Evolutionary conservation across 2,329 filamentous ascomycete genomes (phyloP).

Genomic region (Didymella pomorum): DNA sequence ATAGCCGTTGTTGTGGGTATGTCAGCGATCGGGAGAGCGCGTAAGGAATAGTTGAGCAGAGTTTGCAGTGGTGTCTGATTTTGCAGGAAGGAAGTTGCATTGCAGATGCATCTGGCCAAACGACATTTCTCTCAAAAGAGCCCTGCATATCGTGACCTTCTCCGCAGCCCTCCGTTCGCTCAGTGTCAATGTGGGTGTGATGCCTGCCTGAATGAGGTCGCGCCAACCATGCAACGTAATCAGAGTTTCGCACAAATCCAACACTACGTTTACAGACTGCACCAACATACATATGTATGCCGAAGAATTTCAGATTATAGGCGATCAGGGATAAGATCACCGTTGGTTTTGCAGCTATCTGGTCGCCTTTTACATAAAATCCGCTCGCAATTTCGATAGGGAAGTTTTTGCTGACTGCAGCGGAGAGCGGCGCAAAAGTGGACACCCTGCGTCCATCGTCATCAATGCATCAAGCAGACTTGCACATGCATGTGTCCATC

Average conservation of each 20-base stretch:
- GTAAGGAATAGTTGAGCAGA: neutral
- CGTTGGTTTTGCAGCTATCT: neutral
- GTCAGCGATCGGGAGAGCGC: neutral
- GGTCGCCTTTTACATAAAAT: slow-evolving; percentile 6
- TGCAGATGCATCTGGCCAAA: slow-evolving; percentile 12
- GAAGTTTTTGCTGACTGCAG: slow-evolving; percentile 10
- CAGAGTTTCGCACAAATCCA: slow-evolving; percentile 1
- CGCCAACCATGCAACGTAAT: slow-evolving; percentile 7
- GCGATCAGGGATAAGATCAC: neutral
- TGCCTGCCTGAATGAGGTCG: neutral
- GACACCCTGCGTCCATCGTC: neutral
- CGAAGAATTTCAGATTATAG: neutral
- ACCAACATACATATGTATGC: neutral
- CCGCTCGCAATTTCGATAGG: slow-evolving; percentile 5
- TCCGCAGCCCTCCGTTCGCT: slow-evolving; percentile 1
- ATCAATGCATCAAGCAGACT: neutral
- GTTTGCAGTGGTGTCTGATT: slow-evolving; percentile 1
- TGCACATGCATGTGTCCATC: slow-evolving; percentile 10
- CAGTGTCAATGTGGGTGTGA: neutral
- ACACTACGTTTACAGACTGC: neutral
- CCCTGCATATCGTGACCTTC: neutral
- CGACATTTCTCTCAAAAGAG: neutral
- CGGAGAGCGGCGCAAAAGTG: neutral
- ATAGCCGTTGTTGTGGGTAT: neutral
- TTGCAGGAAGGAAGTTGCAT: slow-evolving; percentile 6